A percentile compares a stretch with the other conserved stretches of the same genome.
These are phyloP conservation scores for Botryotinia convoluta DNA, from an alignment of 2,329 filamentous ascomycete genomes.

Conservation along the genomic window DNA sequence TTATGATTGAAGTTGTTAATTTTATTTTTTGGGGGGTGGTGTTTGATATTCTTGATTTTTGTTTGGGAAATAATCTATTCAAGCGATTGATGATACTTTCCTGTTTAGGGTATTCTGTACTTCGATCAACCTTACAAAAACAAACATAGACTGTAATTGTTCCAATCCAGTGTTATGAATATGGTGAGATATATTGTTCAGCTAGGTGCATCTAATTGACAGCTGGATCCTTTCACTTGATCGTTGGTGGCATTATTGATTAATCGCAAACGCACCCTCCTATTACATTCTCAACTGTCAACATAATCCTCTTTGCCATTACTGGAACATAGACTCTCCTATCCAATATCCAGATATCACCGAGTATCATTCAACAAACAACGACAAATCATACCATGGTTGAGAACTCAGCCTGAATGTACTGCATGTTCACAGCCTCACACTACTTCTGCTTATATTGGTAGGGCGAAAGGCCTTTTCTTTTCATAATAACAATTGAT, in stretches of 20 bases:
- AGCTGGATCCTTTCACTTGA: background rate
- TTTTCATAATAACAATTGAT: no score
- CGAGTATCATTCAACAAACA: background rate
- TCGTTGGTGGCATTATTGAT: background rate
- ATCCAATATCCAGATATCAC: background rate
- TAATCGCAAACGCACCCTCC: background rate
- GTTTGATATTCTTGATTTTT: no score
- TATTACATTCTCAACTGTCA: background rate
- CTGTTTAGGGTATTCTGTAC: no score
- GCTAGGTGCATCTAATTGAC: background rate
- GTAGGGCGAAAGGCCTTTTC: no score
- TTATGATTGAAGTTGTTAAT: no score
- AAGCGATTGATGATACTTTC: no score
- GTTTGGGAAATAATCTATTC: no score
- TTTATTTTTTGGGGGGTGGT: no score
- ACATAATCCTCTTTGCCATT: background rate
- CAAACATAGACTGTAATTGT: background rate
- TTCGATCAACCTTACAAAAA: no score
- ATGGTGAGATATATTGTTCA: background rate
- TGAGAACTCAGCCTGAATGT: background rate
- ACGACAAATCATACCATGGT: background rate
- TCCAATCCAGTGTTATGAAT: fast-evolving
- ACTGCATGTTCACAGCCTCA: no score
- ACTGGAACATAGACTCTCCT: fast-evolving
- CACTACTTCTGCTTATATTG: no score